phyloP scores from a whole-genome alignment of 1,139 yeast genomes.

The Pichia norvegensis region DNA sequence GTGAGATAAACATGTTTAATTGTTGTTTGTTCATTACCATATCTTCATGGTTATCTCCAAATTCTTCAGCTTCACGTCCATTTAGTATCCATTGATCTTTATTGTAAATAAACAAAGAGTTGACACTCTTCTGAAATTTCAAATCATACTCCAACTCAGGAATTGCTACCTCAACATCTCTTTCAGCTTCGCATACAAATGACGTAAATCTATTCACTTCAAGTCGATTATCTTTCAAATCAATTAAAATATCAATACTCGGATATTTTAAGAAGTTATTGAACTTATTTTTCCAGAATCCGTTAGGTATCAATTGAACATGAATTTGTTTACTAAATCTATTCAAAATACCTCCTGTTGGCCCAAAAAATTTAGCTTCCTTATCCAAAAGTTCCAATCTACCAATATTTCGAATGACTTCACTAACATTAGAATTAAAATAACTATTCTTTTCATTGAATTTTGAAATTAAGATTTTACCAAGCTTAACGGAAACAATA shows the following conservation, averaged over 20 bases:
- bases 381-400: slow-evolving; percentile 30
- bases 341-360: slow-evolving; percentile 28
- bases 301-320: slow-evolving; percentile 41
- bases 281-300: slow-evolving; percentile 24
- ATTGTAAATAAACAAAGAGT: slow-evolving; percentile 20
- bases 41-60: slow-evolving; percentile 1
- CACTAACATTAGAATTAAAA: slow-evolving; percentile 37
- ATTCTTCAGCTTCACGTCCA: slow-evolving; percentile 7
- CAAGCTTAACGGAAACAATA: slow-evolving; percentile 23
- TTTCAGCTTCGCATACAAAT: slow-evolving; percentile 23
- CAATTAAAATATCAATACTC: slow-evolving; percentile 44
- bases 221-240: slow-evolving; percentile 30
- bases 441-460: slow-evolving; percentile 8
- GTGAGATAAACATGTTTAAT: slow-evolving; percentile 11
- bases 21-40: slow-evolving; percentile 9
- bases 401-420: slow-evolving; percentile 34
- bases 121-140: slow-evolving; percentile 23
- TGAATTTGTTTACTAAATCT: slow-evolving; percentile 38
- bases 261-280: slow-evolving; percentile 32
- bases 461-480: slow-evolving; percentile 20
- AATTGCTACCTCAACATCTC: slow-evolving; percentile 18
- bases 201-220: slow-evolving; percentile 17
- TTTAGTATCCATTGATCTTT: slow-evolving; percentile 15
- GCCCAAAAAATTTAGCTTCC: slow-evolving; percentile 22
- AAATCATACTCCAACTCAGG: slow-evolving; percentile 21